phyloP scores from a whole-genome alignment of 1,139 yeast species.

The Yamadazyma pseudoaaseri region DNA sequence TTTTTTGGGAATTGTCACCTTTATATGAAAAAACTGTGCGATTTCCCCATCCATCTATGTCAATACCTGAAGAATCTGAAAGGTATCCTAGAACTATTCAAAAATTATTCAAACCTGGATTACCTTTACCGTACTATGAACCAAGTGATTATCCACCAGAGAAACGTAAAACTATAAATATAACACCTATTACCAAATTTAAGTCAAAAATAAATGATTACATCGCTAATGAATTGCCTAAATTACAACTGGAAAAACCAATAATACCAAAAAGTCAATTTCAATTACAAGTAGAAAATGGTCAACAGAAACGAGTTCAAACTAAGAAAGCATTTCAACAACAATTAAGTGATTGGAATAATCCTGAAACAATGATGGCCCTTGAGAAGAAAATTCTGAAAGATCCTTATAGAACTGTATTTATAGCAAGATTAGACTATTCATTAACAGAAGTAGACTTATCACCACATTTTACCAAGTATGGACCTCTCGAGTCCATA shows the following conservation, averaged over 20 bases:
- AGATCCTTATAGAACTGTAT: slow-evolving; percentile 79
- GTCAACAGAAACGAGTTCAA: slow-evolving; percentile 19
- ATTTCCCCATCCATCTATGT: no score
- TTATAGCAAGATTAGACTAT: slow-evolving; percentile 72
- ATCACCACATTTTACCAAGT: slow-evolving; percentile 58
- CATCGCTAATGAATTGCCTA: slow-evolving; percentile 21
- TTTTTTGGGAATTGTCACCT: not conserved
- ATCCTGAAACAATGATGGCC: slow-evolving; percentile 49
- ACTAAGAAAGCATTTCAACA: slow-evolving; percentile 30
- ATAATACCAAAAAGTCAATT: slow-evolving; percentile 7
- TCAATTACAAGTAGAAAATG: slow-evolving; percentile 12
- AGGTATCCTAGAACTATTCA: slow-evolving; percentile 67
- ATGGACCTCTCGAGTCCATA: slow-evolving; percentile 69
- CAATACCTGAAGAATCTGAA: slow-evolving; percentile 16
- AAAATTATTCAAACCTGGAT: slow-evolving; percentile 64
- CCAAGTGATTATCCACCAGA: slow-evolving; percentile 58
- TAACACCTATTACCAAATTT: slow-evolving; percentile 52
- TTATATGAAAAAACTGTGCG: not conserved
- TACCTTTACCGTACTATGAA: slow-evolving; percentile 56
- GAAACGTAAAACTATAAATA: slow-evolving; percentile 45
- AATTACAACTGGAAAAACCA: slow-evolving; percentile 25
- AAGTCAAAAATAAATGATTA: slow-evolving; percentile 34
- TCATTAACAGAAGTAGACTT: slow-evolving; percentile 67
- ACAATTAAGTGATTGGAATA: slow-evolving; percentile 43
- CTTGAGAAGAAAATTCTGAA: slow-evolving; percentile 57